Evolutionary conservation across 768 basidiomycete species (phyloP).

Genomic region (Termitomyces sp.): DNA sequence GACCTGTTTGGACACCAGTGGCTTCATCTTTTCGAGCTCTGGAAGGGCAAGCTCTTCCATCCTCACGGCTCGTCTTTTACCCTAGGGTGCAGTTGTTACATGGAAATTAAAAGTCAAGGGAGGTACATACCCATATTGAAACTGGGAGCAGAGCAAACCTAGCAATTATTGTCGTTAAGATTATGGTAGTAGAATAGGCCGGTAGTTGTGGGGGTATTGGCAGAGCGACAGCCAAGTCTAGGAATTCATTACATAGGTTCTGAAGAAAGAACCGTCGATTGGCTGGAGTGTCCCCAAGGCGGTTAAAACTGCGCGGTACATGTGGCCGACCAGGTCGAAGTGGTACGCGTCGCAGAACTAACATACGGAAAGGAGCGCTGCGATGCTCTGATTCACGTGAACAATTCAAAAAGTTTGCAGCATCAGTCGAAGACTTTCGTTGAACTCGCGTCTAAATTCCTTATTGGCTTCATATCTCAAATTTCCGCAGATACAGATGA

Average conservation of each 20-base stretch:
- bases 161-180: constrained; percentile 60
- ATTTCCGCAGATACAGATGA: background rate
- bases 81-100: constrained; percentile 37
- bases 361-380: constrained; percentile 29
- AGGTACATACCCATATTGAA: constrained; percentile 67
- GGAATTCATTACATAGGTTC: constrained; percentile 59
- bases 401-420: background rate
- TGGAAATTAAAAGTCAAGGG: background rate
- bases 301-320: constrained; percentile 13
- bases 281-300: constrained; percentile 11
- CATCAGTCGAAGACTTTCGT: background rate
- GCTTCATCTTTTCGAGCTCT: constrained; percentile 49
- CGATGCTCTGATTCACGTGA: background rate
- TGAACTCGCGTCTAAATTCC: background rate
- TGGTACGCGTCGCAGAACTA: constrained; percentile 31
- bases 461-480: background rate
- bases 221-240: constrained; percentile 75
- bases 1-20: constrained; percentile 38
- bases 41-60: constrained; percentile 63
- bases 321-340: constrained; percentile 23
- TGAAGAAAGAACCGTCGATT: constrained; percentile 38
- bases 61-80: constrained; percentile 57
- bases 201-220: constrained; percentile 70
- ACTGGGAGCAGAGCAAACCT: constrained; percentile 68
- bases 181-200: constrained; percentile 73